Conservation (phyloP, 257 asterid species). For the Solanum etuberosum region DNA sequence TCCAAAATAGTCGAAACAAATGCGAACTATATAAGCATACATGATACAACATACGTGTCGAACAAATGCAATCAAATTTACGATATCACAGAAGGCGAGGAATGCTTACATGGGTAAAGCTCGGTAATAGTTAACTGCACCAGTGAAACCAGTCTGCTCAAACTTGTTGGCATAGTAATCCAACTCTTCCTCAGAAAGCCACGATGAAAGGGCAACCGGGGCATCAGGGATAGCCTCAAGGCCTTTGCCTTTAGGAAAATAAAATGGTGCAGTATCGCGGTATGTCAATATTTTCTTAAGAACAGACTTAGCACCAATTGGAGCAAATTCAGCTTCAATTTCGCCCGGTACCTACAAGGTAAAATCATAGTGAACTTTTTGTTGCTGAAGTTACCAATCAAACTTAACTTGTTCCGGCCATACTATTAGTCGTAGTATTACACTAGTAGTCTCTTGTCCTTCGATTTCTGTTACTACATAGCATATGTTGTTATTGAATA, state of each 20-base stretch:
- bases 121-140: slow-evolving; percentile 44
- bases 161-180: slow-evolving; percentile 25
- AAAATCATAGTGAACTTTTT: not conserved
- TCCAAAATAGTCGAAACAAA: not conserved
- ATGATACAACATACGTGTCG: too few species aligned
- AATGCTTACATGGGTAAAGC: slow-evolving; percentile 25
- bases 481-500: not conserved
- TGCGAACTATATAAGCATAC: not conserved
- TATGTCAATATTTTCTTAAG: not conserved
- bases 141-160: slow-evolving; percentile 36
- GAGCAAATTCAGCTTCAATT: slow-evolving; percentile 6
- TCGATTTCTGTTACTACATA: not conserved
- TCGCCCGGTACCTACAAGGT: not conserved
- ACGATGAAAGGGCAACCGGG: slow-evolving; percentile 20
- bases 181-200: slow-evolving; percentile 35
- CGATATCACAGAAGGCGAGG: not conserved
- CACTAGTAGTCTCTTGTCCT: not conserved
- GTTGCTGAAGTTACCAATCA: not conserved
- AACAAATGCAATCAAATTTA: not conserved
- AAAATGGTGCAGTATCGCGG: not conserved
- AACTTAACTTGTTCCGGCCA: not conserved
- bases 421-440: not conserved
- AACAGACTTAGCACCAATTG: not conserved
- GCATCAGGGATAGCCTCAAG: not conserved
- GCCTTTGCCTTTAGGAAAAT: not conserved